Base-by-base conservation (phyloP, 208 protist species). In the Leishmania braziliensis region DNA sequence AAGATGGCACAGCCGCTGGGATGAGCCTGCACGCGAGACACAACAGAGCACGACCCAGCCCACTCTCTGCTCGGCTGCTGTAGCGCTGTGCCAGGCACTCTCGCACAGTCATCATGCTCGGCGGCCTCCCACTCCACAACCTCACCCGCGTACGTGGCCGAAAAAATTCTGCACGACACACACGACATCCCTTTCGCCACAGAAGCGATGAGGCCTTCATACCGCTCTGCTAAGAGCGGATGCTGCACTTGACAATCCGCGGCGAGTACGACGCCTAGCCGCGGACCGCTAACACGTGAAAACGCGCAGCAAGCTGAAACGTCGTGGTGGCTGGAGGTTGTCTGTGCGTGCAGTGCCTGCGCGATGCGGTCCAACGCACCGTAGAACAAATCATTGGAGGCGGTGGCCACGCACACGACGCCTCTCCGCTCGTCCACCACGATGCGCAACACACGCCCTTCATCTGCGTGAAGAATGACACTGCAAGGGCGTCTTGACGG, bases 1-100 rank as follows among this genome's bases (percentile, higher is more conserved):
- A 97, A 97, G 16, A 97, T 80, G 10, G 93, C 93, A 66, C 93
- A 97, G 12, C 89, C 87, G 0, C 80, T 48, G 0, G 74, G 73
- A 74, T 97, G 93, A 0, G 91, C 89, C 36, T 78, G 74, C 46
- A 95, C 81, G 0, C 68, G 75, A 26, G 78, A 74, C 43, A 78
- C 78, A n/a, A 83, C n/a, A 48, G 53, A 63, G 48, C 70, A 68
- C 50, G 51, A 6, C 58, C 29, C n/a, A 50, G 48, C 72, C 12
- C 29, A 29, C 51, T 20, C 5, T 29, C 29, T 39, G n/a, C 26
- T 10, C 51, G 29, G 5, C 26, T 62, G 29, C 51, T 0, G 50
- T 29, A 53, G 4, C 53, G 33, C 51, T 62, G 51, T 73, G 26
- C 23, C 9, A 54, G 43, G 29, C 43, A n/a, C 72, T 39, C 51